Base-by-base conservation (phyloP, 2,329 filamentous ascomycete genomes). In the Xylariaceae sp. region DNA sequence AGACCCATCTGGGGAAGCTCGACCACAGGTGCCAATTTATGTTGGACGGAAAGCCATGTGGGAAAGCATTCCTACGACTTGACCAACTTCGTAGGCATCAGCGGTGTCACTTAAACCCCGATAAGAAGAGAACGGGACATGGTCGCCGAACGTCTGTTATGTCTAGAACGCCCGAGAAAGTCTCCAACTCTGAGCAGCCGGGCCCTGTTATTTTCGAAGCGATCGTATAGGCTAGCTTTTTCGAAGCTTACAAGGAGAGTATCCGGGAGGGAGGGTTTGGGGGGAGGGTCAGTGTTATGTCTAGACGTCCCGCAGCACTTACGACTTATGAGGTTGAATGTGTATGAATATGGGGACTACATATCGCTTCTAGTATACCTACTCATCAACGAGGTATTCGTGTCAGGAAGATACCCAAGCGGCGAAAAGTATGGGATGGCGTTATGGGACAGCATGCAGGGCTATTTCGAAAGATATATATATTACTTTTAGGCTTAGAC, bases 1-100 rank as follows among this genome's bases (percentile, higher is more conserved):
- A 82, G 58, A 86, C 77, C 7, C 83, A 86, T 60, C 77, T 78
- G 13, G 70, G 75, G 32, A 76, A 76, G 51, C 79, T 79, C 5
- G 72, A 74, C 34, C 77, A 78, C 62, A 70, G 71, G 21, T 86
- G 83, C 57, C 54, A 61, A 0, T 65, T 70, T 42, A 42, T 50
- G 7, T 41, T 57, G 1, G 52, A 57, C 15, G 55, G 55, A 22
- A 66, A 72, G 2, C 71, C 76, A 39, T 86, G 84, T 56, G 71
- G 72, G 13, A 81, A 79, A 58, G 73, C 78, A 51, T 86, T 86
- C 47, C 76, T 81, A 65, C 73, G 84, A 9, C 70, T 79, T 15
- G 83, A 86, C 65, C 82, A 86, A 65, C 72, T 85, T 26, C 76
- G 80, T 18, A 76, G 82, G 30, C 65, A 67, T 34, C 56, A 62